phyloP scores from a whole-genome alignment of 2,329 filamentous ascomycete genomes.

The Paracorniculantispora psalliotae region DNA sequence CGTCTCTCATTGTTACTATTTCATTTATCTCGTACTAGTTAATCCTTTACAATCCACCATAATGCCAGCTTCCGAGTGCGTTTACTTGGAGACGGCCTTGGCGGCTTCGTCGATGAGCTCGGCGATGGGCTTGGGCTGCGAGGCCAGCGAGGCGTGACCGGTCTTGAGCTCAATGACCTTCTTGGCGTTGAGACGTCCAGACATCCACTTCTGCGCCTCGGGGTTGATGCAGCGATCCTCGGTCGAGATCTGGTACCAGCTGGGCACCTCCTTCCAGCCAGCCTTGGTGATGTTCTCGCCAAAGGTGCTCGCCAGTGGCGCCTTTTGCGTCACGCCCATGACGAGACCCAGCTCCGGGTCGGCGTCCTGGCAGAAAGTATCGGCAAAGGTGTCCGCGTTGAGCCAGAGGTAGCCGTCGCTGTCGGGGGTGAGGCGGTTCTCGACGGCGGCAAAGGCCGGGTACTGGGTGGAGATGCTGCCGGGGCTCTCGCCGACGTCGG shows the following conservation, averaged over 20 bases:
- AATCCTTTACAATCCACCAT: not conserved
- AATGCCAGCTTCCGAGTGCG: too few species aligned
- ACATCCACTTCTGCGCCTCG: conserved; percentile 6
- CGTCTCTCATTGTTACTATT: not conserved
- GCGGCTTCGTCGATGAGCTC: conserved; percentile 9
- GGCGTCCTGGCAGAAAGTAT: conserved; percentile 7
- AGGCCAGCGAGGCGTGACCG: conserved; percentile 6
- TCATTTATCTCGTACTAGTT: not conserved
- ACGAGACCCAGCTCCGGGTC: conserved; percentile 1
- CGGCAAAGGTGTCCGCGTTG: conserved; percentile 3
- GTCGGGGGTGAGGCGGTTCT: conserved; percentile 4
- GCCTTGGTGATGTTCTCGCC: conserved; percentile 7
- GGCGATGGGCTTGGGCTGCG: conserved; percentile 1
- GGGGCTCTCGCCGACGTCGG: conserved; percentile 6
- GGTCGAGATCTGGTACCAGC: conserved; percentile 11
- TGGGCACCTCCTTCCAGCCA: conserved; percentile 3
- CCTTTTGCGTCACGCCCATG: conserved; percentile 11
- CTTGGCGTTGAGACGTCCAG: not conserved
- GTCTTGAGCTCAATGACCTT: conserved; percentile 7
- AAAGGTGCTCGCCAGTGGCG: conserved; percentile 5
- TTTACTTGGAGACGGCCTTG: not conserved
- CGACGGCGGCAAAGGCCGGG: conserved; percentile 3
- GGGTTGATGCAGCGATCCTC: conserved; percentile 11
- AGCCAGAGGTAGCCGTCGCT: conserved; percentile 9
- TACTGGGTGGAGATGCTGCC: conserved; percentile 10